Conservation (phyloP, 2,329 filamentous ascomycete genomes). For the Colletotrichum sp. region DNA sequence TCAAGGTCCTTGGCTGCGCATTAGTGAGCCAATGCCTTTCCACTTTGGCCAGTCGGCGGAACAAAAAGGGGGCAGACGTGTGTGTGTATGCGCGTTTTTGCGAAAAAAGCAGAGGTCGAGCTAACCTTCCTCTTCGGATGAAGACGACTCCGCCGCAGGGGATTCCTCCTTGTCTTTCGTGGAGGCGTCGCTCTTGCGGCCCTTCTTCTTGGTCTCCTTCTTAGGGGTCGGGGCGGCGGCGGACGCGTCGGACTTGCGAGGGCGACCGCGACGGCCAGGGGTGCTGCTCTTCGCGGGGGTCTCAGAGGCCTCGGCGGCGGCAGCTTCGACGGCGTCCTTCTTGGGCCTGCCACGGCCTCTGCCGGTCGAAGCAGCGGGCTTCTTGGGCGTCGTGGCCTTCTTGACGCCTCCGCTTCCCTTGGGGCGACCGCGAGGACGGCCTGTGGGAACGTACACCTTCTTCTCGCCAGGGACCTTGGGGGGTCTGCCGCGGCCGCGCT, state of each 20-base stretch:
- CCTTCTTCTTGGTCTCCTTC: conserved; percentile 28
- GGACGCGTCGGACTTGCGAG: conserved; percentile 31
- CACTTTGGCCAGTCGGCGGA: neutral
- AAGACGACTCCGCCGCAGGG: neutral
- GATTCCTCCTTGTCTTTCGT: conserved; percentile 1
- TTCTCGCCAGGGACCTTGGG: conserved; percentile 45
- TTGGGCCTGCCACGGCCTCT: conserved; percentile 34
- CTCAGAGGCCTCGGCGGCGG: neutral
- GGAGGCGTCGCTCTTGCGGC: conserved; percentile 15
- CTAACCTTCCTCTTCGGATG: conserved; percentile 20
- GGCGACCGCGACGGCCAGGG: conserved; percentile 33
- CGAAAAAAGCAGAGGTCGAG: neutral
- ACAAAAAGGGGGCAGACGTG: neutral
- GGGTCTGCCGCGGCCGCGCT: conserved; percentile 42
- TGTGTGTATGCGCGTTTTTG: neutral
- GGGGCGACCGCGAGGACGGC: conserved; percentile 54
- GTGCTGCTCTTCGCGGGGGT: conserved; percentile 8
- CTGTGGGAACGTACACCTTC: conserved; percentile 40
- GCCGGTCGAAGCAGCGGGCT: conserved; percentile 12
- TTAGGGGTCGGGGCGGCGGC: conserved; percentile 28
- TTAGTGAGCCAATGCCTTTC: neutral
- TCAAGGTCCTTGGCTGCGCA: neutral
- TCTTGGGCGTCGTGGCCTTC: conserved; percentile 21
- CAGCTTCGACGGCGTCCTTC: conserved; percentile 25
- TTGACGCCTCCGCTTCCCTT: conserved; percentile 43